Percentiles rank a stretch among this genome's conserved stretches.
phyloP scores from a whole-genome alignment of 2,329 filamentous ascomycete species.

The Drechslera avenae region DNA sequence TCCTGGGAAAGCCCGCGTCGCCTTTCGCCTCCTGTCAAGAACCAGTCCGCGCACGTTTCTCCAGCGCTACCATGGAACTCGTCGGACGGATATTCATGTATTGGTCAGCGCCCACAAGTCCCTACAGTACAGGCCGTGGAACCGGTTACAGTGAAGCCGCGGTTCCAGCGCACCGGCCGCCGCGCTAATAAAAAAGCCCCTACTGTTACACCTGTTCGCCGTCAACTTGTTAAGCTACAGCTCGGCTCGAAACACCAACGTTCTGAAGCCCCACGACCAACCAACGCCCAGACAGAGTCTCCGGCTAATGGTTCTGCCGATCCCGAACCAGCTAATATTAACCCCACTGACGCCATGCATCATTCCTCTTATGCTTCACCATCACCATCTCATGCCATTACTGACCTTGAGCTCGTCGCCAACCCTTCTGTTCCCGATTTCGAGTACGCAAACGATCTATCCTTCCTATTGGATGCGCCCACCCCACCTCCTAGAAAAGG shows the following conservation, averaged over 20 bases:
- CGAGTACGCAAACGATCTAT: conserved; percentile 24
- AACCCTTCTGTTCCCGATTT: not conserved
- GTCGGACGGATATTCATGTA: not conserved
- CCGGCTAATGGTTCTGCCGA: conserved; percentile 12
- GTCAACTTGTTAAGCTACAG: conserved; percentile 16
- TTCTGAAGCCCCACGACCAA: not conserved
- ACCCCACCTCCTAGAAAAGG: conserved; percentile 8
- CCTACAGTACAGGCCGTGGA: not conserved
- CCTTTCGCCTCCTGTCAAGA: not conserved
- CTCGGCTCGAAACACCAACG: conserved; percentile 11
- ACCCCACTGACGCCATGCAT: conserved; percentile 5
- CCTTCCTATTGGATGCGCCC: conserved; percentile 21
- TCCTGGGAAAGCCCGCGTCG: conserved; percentile 9
- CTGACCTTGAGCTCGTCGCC: not conserved
- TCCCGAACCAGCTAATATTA: not conserved
- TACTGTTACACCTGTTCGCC: conserved; percentile 15
- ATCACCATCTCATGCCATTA: not conserved
- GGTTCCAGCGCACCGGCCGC: not conserved
- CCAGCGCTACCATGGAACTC: not conserved
- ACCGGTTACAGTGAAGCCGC: not conserved
- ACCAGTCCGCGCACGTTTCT: not conserved
- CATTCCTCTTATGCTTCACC: conserved; percentile 7
- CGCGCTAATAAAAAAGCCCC: not conserved
- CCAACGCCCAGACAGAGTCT: conserved; percentile 5
- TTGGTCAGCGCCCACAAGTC: not conserved